Conservation (phyloP, 257 asterid genomes). For the Avicennia marina region DNA sequence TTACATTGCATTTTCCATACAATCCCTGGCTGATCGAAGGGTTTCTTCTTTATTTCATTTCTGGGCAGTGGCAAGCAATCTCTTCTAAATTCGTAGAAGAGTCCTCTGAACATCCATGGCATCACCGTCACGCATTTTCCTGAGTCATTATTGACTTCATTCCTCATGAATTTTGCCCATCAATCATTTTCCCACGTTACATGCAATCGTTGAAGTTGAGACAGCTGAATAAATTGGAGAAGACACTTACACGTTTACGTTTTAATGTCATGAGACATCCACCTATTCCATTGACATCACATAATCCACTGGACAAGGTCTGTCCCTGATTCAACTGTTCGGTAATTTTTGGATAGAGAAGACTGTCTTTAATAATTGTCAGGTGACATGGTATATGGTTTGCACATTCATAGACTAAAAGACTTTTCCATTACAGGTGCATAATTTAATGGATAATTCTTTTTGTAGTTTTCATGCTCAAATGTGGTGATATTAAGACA, state of each 20-base stretch:
- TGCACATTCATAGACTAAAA: no score
- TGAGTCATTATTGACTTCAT: conserved; percentile 54
- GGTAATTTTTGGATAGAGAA: no score
- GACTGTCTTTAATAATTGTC: no score
- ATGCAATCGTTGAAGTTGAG: conserved; percentile 56
- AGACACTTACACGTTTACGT: conserved; percentile 47
- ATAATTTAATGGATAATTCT: no score
- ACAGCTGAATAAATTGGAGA: conserved; percentile 50
- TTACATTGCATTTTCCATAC: background rate
- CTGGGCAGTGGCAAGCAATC: no score
- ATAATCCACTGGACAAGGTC: background rate
- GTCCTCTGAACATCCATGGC: conserved; percentile 42
- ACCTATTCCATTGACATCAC: background rate
- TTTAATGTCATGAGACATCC: conserved; percentile 19
- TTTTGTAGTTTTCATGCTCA: no score
- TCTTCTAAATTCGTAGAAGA: no score
- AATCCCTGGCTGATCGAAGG: background rate
- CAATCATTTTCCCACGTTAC: conserved; percentile 51
- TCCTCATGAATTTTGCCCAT: conserved; percentile 54
- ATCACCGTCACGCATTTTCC: conserved; percentile 52
- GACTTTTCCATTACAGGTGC: no score
- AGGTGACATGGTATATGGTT: no score
- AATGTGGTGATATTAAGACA: background rate
- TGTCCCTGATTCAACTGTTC: background rate
- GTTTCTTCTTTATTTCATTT: no score